These are phyloP conservation scores for Solanum virginianum DNA, from an alignment of 257 asterid genomes.

Conservation along the genomic window DNA sequence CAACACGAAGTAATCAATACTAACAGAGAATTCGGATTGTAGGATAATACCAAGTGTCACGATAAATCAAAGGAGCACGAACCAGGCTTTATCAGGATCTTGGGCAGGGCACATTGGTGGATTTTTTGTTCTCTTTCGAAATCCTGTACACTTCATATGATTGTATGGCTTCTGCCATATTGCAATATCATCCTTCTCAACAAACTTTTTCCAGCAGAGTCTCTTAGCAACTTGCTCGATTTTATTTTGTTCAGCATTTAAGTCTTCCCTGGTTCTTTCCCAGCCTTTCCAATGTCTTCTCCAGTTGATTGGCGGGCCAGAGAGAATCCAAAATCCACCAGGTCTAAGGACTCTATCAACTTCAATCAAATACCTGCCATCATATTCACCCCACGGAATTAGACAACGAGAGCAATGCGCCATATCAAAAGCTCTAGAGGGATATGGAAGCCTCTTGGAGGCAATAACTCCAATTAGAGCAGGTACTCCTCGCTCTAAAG, in stretches of 20 bases:
- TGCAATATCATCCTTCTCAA: conserved; percentile 73
- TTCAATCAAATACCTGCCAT: conserved; percentile 65
- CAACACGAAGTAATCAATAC: neutral
- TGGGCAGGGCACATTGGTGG: conserved; percentile 39
- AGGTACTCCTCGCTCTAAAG: conserved; percentile 82
- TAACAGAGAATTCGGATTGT: neutral
- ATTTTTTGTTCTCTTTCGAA: conserved; percentile 4
- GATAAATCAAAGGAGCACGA: neutral
- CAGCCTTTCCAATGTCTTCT: conserved; percentile 73
- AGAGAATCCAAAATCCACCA: conserved; percentile 89
- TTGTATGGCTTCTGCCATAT: conserved; percentile 76
- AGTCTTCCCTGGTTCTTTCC: conserved; percentile 55
- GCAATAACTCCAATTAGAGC: conserved; percentile 88
- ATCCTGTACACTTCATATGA: conserved; percentile 34
- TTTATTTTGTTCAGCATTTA: conserved; percentile 61
- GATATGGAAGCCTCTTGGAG: conserved; percentile 88
- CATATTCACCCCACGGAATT: conserved; percentile 81
- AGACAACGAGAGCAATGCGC: conserved; percentile 95
- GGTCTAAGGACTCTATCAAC: conserved; percentile 78
- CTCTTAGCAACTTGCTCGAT: conserved; percentile 56
- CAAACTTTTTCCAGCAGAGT: conserved; percentile 76
- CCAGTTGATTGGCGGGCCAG: conserved; percentile 90
- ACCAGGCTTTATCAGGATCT: conserved; percentile 72
- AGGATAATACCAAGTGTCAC: neutral
- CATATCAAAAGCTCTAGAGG: conserved; percentile 83